Evolutionary conservation across 129 eudicot genomes (phyloP), one percentile per base, ranked within the genome.

Genomic region (Lactuca saligna): DNA sequence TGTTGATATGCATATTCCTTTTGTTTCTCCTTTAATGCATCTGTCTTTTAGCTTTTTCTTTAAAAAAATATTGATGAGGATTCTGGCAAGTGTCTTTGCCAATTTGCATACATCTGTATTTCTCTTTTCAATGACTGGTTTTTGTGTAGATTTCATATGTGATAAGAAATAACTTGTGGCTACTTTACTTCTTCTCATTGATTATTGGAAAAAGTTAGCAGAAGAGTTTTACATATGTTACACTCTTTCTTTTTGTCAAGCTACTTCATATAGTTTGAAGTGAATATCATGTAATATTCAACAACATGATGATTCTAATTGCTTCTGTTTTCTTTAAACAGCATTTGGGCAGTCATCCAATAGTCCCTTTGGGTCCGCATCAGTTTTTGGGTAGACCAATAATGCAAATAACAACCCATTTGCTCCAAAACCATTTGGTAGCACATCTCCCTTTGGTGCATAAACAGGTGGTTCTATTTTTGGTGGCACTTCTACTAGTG

Each of bases 321-420:
- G 69, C 25, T 60, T 61, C n/a, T 68, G 63, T 11, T 60, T 39
- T 15, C 59, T 31, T 55, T 12, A 16, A 61, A 63, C 90, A 89
- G 97, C 97, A 65, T 94, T 93, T 71, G 96, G 97, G 90, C 93
- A 89, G 85, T 81, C 97, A 53, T 81, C 99, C 39, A 80, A 75
- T 75, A 83, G 88, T 73, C 88, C 97, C 29, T 89, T 89, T 71
- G 97, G 95, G 70, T 81, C 96, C 46, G 92, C 83, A 60, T 79
- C 98, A 46, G 87, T 72, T 76, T 93, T 93, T 82, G 99, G 97
- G 78, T 97, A 93, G 81, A 75, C 20, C 68, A 89, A 17, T 77
- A 87, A 59, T 71, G 85, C 86, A 73, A 83, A 70, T 68, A 89
- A 62, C 84, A 93, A 89, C 69, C 99, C 97, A 4, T 93, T 89